Conservation (phyloP, 2,329 filamentous ascomycete species). For the Periconia sp. region DNA sequence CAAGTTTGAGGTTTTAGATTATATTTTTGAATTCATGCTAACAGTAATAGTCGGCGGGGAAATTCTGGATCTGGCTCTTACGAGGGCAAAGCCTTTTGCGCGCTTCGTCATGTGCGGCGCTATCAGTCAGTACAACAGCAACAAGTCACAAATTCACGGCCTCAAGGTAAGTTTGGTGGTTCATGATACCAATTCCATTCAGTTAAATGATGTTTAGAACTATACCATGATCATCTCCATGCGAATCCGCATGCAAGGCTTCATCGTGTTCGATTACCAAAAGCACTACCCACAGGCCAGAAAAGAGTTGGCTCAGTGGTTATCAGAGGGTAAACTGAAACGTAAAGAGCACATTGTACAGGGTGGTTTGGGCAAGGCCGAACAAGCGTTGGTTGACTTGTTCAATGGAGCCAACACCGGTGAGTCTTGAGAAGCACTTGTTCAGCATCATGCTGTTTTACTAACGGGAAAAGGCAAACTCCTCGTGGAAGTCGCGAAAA, state of each 20-base stretch:
- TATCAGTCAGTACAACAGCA: slow-evolving; percentile 48
- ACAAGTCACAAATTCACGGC: slow-evolving; percentile 47
- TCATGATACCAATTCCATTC: background rate
- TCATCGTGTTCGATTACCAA: slow-evolving; percentile 71
- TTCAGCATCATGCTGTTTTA: background rate
- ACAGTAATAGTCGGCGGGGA: slow-evolving; percentile 48
- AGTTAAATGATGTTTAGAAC: slow-evolving; percentile 28
- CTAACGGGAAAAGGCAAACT: slow-evolving; percentile 57
- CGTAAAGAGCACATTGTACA: slow-evolving; percentile 69
- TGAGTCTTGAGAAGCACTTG: slow-evolving; percentile 39
- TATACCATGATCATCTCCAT: slow-evolving; percentile 49
- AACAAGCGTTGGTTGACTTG: slow-evolving; percentile 63
- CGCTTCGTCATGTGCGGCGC: slow-evolving; percentile 50
- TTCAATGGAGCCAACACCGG: slow-evolving; percentile 73
- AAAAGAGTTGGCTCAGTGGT: slow-evolving; percentile 65
- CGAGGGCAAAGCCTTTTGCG: slow-evolving; percentile 45
- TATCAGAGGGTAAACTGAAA: slow-evolving; percentile 71
- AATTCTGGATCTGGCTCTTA: slow-evolving; percentile 51
- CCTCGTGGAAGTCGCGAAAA: slow-evolving; percentile 42
- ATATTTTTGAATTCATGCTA: background rate
- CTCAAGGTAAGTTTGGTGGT: slow-evolving; percentile 42
- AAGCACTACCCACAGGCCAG: slow-evolving; percentile 60
- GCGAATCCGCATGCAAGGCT: slow-evolving; percentile 53
- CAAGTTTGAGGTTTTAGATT: slow-evolving; percentile 2
- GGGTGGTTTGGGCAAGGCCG: slow-evolving; percentile 67